Conservation (phyloP, 2,329 filamentous ascomycete species). For the Verticillium alfalfae region DNA sequence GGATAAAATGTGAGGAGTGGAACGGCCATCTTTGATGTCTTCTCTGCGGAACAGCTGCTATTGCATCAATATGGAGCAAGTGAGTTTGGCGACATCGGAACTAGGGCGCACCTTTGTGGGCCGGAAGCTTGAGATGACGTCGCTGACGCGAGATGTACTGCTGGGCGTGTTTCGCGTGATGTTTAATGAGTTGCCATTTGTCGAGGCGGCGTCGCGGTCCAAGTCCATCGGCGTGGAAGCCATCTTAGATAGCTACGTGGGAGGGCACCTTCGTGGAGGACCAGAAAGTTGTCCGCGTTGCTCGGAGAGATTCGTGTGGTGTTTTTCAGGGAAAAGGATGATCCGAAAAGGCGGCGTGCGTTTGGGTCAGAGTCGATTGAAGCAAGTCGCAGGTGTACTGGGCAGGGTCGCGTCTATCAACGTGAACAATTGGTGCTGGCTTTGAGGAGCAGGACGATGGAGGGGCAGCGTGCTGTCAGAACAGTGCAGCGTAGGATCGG, state of each 20-base stretch:
- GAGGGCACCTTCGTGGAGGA: not conserved
- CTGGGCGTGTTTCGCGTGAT: constrained; percentile 38
- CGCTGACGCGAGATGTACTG: constrained; percentile 62
- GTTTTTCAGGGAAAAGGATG: not conserved
- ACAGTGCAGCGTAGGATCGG: not conserved
- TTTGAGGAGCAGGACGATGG: not conserved
- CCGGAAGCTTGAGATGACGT: constrained; percentile 72
- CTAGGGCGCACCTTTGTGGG: constrained; percentile 63
- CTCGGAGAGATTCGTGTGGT: not conserved
- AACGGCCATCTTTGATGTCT: constrained; percentile 44
- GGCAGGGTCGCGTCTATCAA: no score
- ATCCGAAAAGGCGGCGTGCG: no score
- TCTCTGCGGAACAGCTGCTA: constrained; percentile 54
- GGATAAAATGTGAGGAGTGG: constrained; percentile 68
- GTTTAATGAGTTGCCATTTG: constrained; percentile 39
- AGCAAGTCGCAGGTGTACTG: no score
- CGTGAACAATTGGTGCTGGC: no score
- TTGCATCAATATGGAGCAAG: not conserved
- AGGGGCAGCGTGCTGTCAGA: not conserved
- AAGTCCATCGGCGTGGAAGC: constrained; percentile 53
- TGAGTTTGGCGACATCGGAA: not conserved
- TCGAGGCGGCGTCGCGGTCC: constrained; percentile 36
- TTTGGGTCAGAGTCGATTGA: no score
- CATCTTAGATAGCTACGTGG: constrained; percentile 25
- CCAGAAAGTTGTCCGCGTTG: not conserved